A percentile compares a stretch with the other conserved stretches of the same genome.
These are phyloP conservation scores for Puccinia horiana DNA, from an alignment of 1,284 basidiomycete species.

Conservation along the genomic window DNA sequence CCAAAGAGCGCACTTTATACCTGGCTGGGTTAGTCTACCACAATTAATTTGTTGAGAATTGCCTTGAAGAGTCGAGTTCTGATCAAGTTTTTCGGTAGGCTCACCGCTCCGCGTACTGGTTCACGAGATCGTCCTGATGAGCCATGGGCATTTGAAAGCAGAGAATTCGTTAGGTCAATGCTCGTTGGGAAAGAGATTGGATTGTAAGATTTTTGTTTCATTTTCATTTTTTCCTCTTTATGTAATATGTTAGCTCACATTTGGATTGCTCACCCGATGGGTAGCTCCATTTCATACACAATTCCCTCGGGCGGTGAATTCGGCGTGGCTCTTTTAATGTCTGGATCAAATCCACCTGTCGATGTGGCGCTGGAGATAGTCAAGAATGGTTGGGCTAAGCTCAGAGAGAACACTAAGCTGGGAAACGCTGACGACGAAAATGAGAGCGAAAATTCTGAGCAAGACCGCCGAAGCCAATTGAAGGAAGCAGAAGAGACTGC, in stretches of 20 bases:
- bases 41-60: background rate
- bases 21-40: slow-evolving; percentile 33
- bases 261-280: background rate
- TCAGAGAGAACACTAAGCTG: slow-evolving; percentile 76
- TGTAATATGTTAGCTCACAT: background rate
- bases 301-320: slow-evolving; percentile 48
- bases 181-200: slow-evolving; percentile 48
- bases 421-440: slow-evolving; percentile 63
- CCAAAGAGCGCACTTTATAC: slow-evolving; percentile 48
- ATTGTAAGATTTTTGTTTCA: background rate
- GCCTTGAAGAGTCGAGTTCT: background rate
- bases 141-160: slow-evolving; percentile 47
- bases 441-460: slow-evolving; percentile 56
- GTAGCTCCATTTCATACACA: slow-evolving; percentile 43
- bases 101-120: slow-evolving; percentile 43
- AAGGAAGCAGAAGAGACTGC: slow-evolving; percentile 74
- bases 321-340: slow-evolving; percentile 31
- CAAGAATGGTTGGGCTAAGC: slow-evolving; percentile 83
- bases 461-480: slow-evolving; percentile 59
- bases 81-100: slow-evolving; percentile 1
- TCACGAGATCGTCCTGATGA: slow-evolving; percentile 46
- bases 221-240: background rate
- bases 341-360: slow-evolving; percentile 36
- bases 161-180: slow-evolving; percentile 44
- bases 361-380: slow-evolving; percentile 80